phyloP scores from a whole-genome alignment of 2,329 filamentous ascomycete genomes.

The Thelonectria rubi region DNA sequence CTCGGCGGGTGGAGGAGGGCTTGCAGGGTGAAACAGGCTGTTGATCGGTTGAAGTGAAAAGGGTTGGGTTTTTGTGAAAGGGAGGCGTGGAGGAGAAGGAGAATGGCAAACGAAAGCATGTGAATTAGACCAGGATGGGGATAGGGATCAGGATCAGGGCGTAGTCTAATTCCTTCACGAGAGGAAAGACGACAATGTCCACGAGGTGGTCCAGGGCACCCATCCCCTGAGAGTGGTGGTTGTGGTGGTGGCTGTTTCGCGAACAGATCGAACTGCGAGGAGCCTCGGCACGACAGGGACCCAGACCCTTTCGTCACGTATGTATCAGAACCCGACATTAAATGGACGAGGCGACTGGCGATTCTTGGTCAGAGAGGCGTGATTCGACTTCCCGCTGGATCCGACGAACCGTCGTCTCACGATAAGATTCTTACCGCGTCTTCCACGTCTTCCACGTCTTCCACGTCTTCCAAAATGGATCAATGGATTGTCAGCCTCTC shows the following conservation, averaged over 20 bases:
- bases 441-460: not conserved
- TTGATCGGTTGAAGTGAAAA: too few species aligned
- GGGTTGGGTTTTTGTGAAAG: too few species aligned
- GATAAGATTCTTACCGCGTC: too few species aligned
- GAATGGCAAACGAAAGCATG: not conserved
- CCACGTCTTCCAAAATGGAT: not conserved
- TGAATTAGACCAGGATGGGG: conserved; percentile 4
- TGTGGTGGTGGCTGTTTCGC: too few species aligned
- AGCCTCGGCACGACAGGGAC: conserved; percentile 14
- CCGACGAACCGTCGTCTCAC: not conserved
- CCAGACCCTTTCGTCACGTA: too few species aligned
- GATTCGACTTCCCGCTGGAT: conserved; percentile 2
- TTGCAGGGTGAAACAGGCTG: not conserved
- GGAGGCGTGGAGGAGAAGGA: too few species aligned
- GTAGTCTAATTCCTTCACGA: not conserved
- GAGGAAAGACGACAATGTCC: not conserved
- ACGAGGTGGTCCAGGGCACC: not conserved
- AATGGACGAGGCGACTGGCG: conserved; percentile 10
- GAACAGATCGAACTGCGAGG: not conserved
- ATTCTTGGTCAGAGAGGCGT: conserved; percentile 13
- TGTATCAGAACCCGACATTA: too few species aligned
- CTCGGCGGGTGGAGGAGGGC: not conserved
- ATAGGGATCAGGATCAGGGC: not conserved
- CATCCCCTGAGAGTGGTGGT: not conserved
- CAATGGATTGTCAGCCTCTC: too few species aligned